Evolutionary conservation across 2,329 filamentous ascomycete species (phyloP).

Genomic region (Paecilomyces fulvus): DNA sequence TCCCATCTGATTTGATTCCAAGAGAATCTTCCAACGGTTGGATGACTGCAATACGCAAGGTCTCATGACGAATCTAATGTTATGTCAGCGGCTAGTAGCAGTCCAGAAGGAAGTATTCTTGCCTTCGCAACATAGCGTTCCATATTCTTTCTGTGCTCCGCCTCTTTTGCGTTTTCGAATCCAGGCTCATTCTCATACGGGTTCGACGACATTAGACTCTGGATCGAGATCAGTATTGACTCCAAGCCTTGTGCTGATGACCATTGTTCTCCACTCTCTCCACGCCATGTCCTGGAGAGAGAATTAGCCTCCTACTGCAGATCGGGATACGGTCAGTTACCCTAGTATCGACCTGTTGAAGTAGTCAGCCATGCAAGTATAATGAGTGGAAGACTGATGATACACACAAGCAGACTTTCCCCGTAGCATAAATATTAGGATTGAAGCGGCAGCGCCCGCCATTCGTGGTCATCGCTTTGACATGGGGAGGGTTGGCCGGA

Average conservation of each 20-base stretch:
- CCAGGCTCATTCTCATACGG: constrained; percentile 96
- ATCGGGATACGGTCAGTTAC: constrained; percentile 39
- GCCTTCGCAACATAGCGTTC: constrained; percentile 73
- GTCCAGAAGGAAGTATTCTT: background rate
- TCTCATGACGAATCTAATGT: constrained; percentile 77
- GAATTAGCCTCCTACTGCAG: background rate
- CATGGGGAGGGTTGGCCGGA: constrained; percentile 55
- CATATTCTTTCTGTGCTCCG: constrained; percentile 64
- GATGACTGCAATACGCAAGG: constrained; percentile 75
- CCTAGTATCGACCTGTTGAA: constrained; percentile 67
- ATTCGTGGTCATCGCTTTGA: constrained; percentile 75
- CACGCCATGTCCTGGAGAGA: constrained; percentile 72
- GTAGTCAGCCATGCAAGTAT: background rate
- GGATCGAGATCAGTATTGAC: constrained; percentile 88
- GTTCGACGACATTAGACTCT: constrained; percentile 88
- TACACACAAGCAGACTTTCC: constrained; percentile 84
- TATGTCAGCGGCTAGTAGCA: background rate
- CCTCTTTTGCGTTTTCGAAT: constrained; percentile 65
- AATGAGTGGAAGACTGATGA: background rate
- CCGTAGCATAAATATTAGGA: constrained; percentile 86
- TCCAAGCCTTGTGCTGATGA: constrained; percentile 92
- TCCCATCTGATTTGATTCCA: constrained; percentile 50
- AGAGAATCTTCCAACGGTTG: constrained; percentile 75
- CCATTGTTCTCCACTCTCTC: constrained; percentile 87
- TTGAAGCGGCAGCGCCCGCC: constrained; percentile 84